Evolutionary conservation across 805 yeast species (phyloP), one percentile per base, ranked within the genome.

Genomic region (Metschnikowia continentalis): DNA sequence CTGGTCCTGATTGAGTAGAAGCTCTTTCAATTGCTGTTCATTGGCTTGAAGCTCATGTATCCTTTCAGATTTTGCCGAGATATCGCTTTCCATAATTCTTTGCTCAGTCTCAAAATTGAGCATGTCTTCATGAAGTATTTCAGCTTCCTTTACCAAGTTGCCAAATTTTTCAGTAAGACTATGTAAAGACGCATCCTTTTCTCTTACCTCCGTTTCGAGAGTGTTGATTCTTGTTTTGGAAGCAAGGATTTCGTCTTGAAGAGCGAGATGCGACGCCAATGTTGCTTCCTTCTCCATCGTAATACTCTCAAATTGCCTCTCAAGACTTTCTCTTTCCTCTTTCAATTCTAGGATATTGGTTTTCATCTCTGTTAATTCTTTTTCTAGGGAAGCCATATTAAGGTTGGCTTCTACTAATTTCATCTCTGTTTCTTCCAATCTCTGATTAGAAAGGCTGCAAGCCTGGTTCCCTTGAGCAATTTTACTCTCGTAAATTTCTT

Each of bases 141-240:
- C 49, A 10, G 59, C 56, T 37, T 61, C 62, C 23, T 53, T 50
- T 43, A 56, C 46, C 47, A 56, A 39, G 5, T 48, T 52, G 23
- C 39, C 45, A 32, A 55, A 51, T 19, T 54, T 59, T 15, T 52
- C 44, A 38, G 60, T 59, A 5, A 65, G 53, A 32, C 60, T 62
- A n/a, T 47, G 53, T 33, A 57, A 54, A n/a, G 58, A 55, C 2
- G 53, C 55, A 20, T 59, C 65, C 39, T 61, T 62, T 32, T 63
- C 67, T 32, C 51, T 51, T 11, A 59, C 20, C 32, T 57, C 49
- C 14, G 42, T 32, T 47, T 63, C 63, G 5, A 64, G 52, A 4
- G 11, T 22, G 10, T 17, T 3, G 6, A 50, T 38, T 35, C 49
- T 42, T 33, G 36, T 43, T 3, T 42, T 35, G 6, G 35, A 38